Percentiles rank a stretch among this genome's conserved stretches.
phyloP scores from a whole-genome alignment of 441 rosid genomes.

The Corymbia calophylla region DNA sequence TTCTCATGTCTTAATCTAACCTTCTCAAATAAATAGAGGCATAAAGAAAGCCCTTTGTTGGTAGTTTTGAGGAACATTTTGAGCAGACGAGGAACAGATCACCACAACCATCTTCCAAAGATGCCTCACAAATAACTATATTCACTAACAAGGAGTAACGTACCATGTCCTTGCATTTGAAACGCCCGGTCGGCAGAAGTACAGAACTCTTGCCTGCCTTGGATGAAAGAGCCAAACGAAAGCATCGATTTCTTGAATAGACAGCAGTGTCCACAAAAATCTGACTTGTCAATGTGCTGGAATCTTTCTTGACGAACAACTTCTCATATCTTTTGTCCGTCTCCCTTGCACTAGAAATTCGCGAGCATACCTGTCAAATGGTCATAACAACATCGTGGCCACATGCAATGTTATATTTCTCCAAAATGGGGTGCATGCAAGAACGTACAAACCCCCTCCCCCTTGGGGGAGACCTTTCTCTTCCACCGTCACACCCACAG shows the following conservation, averaged over 20 bases:
- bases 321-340: constrained; percentile 42
- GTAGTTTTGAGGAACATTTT: neutral
- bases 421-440: neutral
- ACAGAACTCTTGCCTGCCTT: constrained; percentile 86
- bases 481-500: neutral
- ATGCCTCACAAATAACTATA: neutral
- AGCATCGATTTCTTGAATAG: constrained; percentile 90
- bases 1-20: neutral
- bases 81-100: neutral
- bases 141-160: constrained; percentile 6
- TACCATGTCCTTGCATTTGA: constrained; percentile 81
- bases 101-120: neutral
- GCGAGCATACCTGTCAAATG: constrained; percentile 62
- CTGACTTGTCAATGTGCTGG: constrained; percentile 39
- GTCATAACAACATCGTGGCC: constrained; percentile 3
- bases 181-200: constrained; percentile 81
- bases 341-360: constrained; percentile 42
- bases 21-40: neutral
- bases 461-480: too few relatives aligned
- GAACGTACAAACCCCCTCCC: neutral
- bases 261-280: constrained; percentile 90
- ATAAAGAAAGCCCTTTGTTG: neutral
- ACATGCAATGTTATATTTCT: neutral
- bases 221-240: constrained; percentile 82
- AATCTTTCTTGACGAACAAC: constrained; percentile 67